phyloP scores from a whole-genome alignment of 495 filamentous ascomycete genomes.

The Staphylotrichum tortipilum region DNA sequence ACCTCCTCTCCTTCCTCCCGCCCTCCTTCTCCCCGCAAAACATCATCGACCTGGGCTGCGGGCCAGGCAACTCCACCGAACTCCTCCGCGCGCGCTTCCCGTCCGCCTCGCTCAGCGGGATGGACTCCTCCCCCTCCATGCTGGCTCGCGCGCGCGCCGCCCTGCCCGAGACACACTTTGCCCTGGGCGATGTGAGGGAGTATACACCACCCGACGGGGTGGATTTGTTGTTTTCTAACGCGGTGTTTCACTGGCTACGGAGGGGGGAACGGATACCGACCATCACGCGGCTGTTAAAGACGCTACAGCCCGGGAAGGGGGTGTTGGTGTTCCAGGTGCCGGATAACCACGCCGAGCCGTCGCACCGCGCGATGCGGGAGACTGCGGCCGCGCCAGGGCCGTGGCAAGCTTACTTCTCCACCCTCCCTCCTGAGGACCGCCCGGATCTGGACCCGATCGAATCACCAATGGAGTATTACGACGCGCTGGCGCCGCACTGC shows the following conservation, averaged over 20 bases:
- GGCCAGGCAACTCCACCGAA: slow-evolving; percentile 46
- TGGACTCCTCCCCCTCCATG: slow-evolving; percentile 50
- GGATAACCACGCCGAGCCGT: slow-evolving; percentile 41
- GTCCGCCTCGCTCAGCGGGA: slow-evolving; percentile 34
- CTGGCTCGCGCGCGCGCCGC: slow-evolving; percentile 35
- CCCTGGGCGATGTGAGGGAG: slow-evolving; percentile 30
- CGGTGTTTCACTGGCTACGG: slow-evolving; percentile 48
- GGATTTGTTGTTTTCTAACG: slow-evolving; percentile 47
- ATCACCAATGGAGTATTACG: slow-evolving; percentile 37
- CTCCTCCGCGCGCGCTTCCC: slow-evolving; percentile 40
- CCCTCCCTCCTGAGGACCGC: neutral
- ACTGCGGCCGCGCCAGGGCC: slow-evolving; percentile 32
- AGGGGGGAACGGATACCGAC: slow-evolving; percentile 32
- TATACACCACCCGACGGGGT: slow-evolving; percentile 27
- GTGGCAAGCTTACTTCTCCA: slow-evolving; percentile 27
- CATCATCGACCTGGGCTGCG: slow-evolving; percentile 49
- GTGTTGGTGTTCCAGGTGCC: slow-evolving; percentile 49
- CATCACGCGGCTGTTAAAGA: slow-evolving; percentile 33
- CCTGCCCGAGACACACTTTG: slow-evolving; percentile 28
- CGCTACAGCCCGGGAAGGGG: slow-evolving; percentile 29
- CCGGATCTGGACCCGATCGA: slow-evolving; percentile 43
- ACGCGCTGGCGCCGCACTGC: slow-evolving; percentile 36
- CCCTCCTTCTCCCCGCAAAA: slow-evolving; percentile 17
- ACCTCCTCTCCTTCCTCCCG: slow-evolving; percentile 10
- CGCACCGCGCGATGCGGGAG: slow-evolving; percentile 40